Evolutionary conservation across 2,329 filamentous ascomycete genomes (phyloP).

Genomic region (Hirsutella minnesotensis): DNA sequence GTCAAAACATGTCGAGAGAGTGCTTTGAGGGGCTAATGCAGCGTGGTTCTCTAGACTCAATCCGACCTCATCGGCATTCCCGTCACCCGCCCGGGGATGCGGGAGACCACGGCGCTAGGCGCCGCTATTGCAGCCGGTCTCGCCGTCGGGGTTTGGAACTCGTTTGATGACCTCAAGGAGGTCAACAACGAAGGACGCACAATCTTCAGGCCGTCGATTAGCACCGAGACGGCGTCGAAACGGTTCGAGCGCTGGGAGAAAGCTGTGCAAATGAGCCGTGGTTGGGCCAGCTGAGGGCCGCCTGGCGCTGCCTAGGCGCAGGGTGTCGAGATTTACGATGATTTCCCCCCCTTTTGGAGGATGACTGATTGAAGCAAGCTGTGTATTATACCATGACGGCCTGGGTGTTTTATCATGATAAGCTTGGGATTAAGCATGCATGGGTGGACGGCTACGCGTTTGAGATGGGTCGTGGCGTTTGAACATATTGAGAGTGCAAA

Average conservation of each 20-base stretch:
- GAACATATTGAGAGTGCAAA: no score
- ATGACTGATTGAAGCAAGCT: background rate
- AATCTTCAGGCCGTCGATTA: constrained; percentile 55
- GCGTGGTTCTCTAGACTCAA: constrained; percentile 46
- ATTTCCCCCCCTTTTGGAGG: background rate
- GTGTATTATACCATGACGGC: background rate
- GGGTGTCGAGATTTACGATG: no score
- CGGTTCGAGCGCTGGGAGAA: constrained; percentile 64
- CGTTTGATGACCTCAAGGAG: constrained; percentile 58
- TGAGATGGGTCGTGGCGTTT: no score
- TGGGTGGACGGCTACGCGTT: no score
- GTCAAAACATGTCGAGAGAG: background rate
- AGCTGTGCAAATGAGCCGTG: constrained; percentile 68
- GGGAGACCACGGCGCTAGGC: constrained; percentile 71
- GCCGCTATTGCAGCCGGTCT: constrained; percentile 77
- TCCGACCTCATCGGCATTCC: constrained; percentile 70
- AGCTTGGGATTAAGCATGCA: no score
- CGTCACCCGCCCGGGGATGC: constrained; percentile 67
- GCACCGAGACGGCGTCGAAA: constrained; percentile 42
- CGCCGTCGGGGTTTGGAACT: constrained; percentile 62
- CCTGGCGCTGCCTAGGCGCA: no score
- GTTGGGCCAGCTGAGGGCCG: constrained; percentile 40
- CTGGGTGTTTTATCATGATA: background rate
- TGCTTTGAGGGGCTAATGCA: background rate
- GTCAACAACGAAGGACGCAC: constrained; percentile 60